Base-by-base conservation (phyloP, 140 eudicot genomes). In the Stevia rebaudiana region DNA sequence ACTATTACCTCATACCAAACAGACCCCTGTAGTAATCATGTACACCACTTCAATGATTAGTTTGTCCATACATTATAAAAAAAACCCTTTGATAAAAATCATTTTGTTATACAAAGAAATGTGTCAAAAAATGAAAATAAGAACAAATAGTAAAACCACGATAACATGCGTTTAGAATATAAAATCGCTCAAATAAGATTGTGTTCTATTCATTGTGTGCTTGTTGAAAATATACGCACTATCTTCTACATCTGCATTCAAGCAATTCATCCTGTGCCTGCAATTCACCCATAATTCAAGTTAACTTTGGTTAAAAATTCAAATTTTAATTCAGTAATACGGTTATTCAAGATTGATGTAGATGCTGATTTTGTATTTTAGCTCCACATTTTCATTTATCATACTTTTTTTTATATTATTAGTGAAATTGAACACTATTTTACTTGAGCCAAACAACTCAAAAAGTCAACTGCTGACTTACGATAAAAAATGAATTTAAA, bases 241-340 rank as follows among this genome's bases (percentile, higher is more conserved):
- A 51, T 80, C 94, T 68, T 90, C 97, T 11, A 86, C 90, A 10
- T 72, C 87, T 19, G 97, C 90, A 70, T 79, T 80, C 76, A 69
- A 55, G 68, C 97, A 90, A 60, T 90, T 90, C 76, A 90, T 81
- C 72, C 95, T 76, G 74, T 90, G 97, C 97, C 97, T 90, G 83
- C 40, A 69, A 42, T 51, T 8, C 41, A 55, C 11, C 24, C 30
- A 24, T n/a, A 5, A 41, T 43, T 56, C 18, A 24, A 40, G 54
- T 41, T 24, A 54, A 67, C 54, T 35, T 66, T 5, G 1, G 57
- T 22, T 59, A 5, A 37, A 31, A 71, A 5, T 0, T 18, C 22
- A 6, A 55, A 25, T 28, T 55, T 16, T 19, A 50, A 22, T 13
- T 21, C 33, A 50, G 57, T 19, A 31, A 21, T 30, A 25, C 7